Base-by-base conservation (phyloP, 2,329 filamentous ascomycete genomes). In the Penicillium fuscoglaucum region DNA sequence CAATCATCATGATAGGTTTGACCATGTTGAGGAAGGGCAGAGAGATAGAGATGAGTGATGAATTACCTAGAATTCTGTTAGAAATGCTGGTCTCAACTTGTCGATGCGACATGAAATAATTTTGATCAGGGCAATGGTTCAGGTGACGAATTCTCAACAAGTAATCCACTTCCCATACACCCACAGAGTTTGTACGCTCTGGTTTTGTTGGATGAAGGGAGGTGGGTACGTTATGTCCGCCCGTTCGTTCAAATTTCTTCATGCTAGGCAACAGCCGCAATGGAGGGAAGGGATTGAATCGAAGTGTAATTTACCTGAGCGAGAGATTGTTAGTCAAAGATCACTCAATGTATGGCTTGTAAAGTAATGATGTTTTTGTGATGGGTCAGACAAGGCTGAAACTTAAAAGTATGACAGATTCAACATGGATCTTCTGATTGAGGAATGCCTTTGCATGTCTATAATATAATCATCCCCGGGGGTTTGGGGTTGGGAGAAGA, bases 141-240 rank as follows among this genome's bases (percentile, higher is more conserved):
- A 87, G 84, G 74, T 84, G 83, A 87, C 85, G 84, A 86, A 76
- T 80, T 86, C 81, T 87, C 84, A 87, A 87, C 84, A 87, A 86
- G 82, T 82, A 82, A 68, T 76, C 80, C 81, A 77, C 69, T 73
- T 71, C 66, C 69, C 74, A 68, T 74, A 75, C 80, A 82, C 73
- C 82, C 80, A 80, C 83, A 83, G 79, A 79, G 83, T 84, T 87
- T 87, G 84, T 87, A 87, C 82, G 83, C 74, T 78, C 78, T 79
- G 79, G 77, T 76, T 83, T 78, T 80, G 66, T 76, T 74, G 81
- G 79, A 78, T 80, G 80, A 71, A 72, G 72, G 74, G 71, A 71
- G 66, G 77, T 73, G 78, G 77, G 80, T 78, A 82, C 78, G 78
- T 78, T 87, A 81, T 87, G 84, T 86, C 84, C 84, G 84, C 84